Evolutionary conservation across 495 filamentous ascomycete species (phyloP).

Genomic region (Penicillium daleae): DNA sequence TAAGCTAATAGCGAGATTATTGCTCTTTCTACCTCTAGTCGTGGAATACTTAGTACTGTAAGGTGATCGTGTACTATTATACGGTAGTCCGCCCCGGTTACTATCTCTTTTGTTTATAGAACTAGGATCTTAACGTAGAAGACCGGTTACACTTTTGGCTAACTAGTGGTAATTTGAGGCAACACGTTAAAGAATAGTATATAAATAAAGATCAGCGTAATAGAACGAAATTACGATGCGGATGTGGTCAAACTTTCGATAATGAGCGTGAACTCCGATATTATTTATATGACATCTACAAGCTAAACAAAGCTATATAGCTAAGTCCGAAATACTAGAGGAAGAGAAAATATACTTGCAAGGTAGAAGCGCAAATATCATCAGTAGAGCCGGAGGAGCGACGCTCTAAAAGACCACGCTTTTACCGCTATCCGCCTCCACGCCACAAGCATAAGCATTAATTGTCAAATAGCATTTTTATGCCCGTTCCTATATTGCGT

Average conservation of each 20-base stretch:
- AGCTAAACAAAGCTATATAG: constrained; percentile 28
- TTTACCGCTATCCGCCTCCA: constrained; percentile 21
- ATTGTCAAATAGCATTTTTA: constrained; percentile 14
- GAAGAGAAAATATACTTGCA: constrained; percentile 21
- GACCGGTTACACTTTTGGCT: constrained; percentile 22
- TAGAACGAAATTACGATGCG: constrained; percentile 10
- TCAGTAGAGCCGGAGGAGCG: not conserved
- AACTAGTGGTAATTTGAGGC: constrained; percentile 22
- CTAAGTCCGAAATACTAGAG: constrained; percentile 15
- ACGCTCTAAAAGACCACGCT: constrained; percentile 15
- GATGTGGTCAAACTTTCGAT: constrained; percentile 18
- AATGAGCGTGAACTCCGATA: constrained; percentile 23
- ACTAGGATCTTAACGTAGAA: constrained; percentile 12
- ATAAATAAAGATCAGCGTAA: constrained; percentile 1
- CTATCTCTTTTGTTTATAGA: constrained; percentile 22
- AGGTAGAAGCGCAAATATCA: constrained; percentile 15
- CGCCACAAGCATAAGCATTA: constrained; percentile 12
- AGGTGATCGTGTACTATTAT: constrained; percentile 27
- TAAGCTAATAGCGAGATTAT: constrained; percentile 19
- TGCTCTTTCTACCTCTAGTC: constrained; percentile 19
- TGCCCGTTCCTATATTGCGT: constrained; percentile 14
- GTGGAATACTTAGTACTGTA: constrained; percentile 22
- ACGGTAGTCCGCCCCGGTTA: constrained; percentile 23
- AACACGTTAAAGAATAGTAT: constrained; percentile 27
- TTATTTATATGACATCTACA: constrained; percentile 20